Percentiles rank a stretch among this genome's conserved stretches.
Evolutionary conservation across 2,329 filamentous ascomycete genomes (phyloP).

Genomic region (Sporothrix schenckii): DNA sequence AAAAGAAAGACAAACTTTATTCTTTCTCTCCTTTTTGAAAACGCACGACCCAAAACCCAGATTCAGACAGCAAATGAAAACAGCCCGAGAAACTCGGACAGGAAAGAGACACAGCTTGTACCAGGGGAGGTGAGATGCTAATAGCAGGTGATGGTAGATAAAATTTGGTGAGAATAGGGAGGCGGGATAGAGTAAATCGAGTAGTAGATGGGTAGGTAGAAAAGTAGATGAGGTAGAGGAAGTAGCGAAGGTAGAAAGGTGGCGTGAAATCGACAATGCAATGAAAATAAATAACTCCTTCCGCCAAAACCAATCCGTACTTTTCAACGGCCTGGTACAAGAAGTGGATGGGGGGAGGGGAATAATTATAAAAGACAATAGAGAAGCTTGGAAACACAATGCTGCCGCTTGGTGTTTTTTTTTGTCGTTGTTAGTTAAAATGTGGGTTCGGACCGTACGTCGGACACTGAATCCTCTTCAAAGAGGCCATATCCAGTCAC

Average conservation of each 20-base stretch:
- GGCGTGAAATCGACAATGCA: constrained; percentile 18
- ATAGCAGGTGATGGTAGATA: not conserved
- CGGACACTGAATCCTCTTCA: not conserved
- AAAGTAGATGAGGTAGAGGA: not conserved
- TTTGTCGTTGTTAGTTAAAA: not conserved
- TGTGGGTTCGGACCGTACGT: no score
- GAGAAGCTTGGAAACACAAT: constrained; percentile 13
- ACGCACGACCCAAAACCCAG: constrained; percentile 22
- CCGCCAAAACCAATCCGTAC: constrained; percentile 24
- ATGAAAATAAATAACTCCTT: constrained; percentile 23
- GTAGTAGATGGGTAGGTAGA: not conserved
- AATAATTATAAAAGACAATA: not conserved
- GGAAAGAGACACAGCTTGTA: not conserved
- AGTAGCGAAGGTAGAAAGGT: not conserved
- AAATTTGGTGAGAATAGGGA: not conserved
- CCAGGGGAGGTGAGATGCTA: not conserved
- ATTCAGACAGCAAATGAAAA: constrained; percentile 8
- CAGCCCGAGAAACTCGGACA: not conserved
- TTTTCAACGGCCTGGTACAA: constrained; percentile 22
- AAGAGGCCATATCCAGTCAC: not conserved
- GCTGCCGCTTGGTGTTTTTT: not conserved
- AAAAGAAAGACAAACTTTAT: constrained; percentile 6
- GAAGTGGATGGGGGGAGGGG: not conserved
- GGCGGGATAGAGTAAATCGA: not conserved
- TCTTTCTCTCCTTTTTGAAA: constrained; percentile 16